Evolutionary conservation across 2,329 filamentous ascomycete genomes (phyloP).

Genomic region (Arthrobotrys iridis): DNA sequence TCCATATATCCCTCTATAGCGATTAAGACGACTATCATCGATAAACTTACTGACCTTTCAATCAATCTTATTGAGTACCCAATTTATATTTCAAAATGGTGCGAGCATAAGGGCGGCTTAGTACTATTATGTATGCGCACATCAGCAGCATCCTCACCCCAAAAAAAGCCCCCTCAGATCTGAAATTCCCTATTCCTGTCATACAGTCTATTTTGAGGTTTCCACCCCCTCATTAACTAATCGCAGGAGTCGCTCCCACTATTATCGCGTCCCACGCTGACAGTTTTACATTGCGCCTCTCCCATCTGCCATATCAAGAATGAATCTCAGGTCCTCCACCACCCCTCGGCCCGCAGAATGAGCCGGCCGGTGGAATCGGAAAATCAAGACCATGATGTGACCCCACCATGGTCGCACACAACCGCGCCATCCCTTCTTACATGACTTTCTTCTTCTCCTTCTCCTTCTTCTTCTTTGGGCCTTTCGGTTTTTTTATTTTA

Average conservation of each 20-base stretch:
- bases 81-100: too few species aligned
- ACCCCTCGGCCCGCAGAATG: slow-evolving; percentile 42
- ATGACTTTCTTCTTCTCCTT: not conserved
- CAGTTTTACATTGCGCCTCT: slow-evolving; percentile 24
- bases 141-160: not conserved
- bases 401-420: slow-evolving; percentile 19
- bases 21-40: not conserved
- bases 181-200: slow-evolving; percentile 1
- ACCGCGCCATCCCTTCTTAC: not conserved
- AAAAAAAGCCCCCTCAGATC: not conserved
- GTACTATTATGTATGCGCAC: too few species aligned
- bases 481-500: not conserved
- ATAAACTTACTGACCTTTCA: not conserved
- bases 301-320: not conserved
- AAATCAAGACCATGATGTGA: slow-evolving; percentile 40
- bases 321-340: slow-evolving; percentile 11
- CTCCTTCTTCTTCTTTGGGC: not conserved
- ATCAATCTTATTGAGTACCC: too few species aligned
- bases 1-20: not conserved
- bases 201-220: slow-evolving; percentile 19
- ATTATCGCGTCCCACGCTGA: slow-evolving; percentile 20
- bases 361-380: slow-evolving; percentile 36
- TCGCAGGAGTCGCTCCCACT: not conserved
- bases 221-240: not conserved
- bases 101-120: slow-evolving; percentile 7